Evolutionary conservation across 208 protist genomes (phyloP), one percentile per base, ranked within the genome.

Genomic region (Trypanosomatidae sp.): DNA sequence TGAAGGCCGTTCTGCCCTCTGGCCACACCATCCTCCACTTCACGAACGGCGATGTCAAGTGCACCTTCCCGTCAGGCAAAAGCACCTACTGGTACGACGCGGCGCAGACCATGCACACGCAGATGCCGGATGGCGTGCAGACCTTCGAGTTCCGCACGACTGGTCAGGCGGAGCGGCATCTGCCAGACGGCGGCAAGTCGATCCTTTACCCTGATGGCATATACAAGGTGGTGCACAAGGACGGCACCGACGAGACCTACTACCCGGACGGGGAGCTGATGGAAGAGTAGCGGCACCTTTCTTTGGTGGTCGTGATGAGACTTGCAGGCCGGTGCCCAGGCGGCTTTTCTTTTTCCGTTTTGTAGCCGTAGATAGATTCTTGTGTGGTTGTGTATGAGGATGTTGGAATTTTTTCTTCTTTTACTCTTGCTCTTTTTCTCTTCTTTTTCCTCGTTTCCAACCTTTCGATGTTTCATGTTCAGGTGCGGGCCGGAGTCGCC

Each of bases 201-300:
- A 97, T 98, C 62, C 70, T 96, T n/a, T 98, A 98, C 73, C 92
- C 94, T 0, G 95, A 98, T 65, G 91, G 92, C 60, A 96, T 96
- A 28, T 92, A 91, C 75, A 98, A 97, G 76, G 69, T 93, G 5
- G 89, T 98, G 25, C 74, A n/a, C n/a, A n/a, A n/a, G n/a, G n/a
- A 97, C 65, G 94, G 93, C 36, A 79, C 66, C 19, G 94, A 98
- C 25, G 93, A 98, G 69, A 97, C 88, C 3, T 80, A 88, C 50
- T 90, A 93, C 53, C 90, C 91, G 1, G 82, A 92, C 22, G 81
- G 78, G 1, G 74, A 81, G 70, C 76, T 30, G 3, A 81, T 82
- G 74, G 76, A 80, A 58, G 69, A 80, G 49, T 74, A 52, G 44
- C 8, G 0, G 41, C 3, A n/a, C n/a, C n/a, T n/a, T n/a, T n/a